phyloP scores from a whole-genome alignment of 2,329 filamentous ascomycete genomes.

The Phoma sp. region DNA sequence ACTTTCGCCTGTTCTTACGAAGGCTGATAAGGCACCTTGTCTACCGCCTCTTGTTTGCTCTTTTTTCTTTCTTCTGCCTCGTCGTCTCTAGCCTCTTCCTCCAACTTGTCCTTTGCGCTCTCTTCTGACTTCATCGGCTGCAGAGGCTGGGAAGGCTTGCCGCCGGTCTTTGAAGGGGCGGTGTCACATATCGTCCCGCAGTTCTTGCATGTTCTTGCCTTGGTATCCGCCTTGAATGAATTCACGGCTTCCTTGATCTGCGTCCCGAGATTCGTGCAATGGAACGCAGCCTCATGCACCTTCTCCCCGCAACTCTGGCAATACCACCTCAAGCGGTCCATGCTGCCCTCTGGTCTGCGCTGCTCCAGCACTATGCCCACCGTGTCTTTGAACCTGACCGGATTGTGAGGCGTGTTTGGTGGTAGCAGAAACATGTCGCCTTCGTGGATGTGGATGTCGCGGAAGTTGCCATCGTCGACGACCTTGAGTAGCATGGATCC shows the following conservation, averaged over 20 bases:
- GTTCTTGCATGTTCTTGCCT: conserved; percentile 73
- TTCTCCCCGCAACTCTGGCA: conserved; percentile 72
- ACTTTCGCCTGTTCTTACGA: neutral
- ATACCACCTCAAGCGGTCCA: conserved; percentile 91
- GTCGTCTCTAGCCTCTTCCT: conserved; percentile 12
- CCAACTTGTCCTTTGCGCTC: conserved; percentile 4
- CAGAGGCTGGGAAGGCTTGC: neutral
- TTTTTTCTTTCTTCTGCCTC: conserved; percentile 6
- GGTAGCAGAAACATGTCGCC: conserved; percentile 94
- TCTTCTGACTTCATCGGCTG: neutral
- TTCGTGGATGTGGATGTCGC: conserved; percentile 87
- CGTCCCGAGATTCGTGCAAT: conserved; percentile 87
- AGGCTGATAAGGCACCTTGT: conserved; percentile 9
- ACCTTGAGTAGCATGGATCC: conserved; percentile 94
- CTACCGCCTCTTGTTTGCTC: conserved; percentile 6
- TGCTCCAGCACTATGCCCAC: conserved; percentile 95
- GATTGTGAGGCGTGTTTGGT: conserved; percentile 94
- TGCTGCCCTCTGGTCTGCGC: conserved; percentile 68
- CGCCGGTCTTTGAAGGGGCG: conserved; percentile 55
- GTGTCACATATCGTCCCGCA: conserved; percentile 80
- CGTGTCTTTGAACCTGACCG: conserved; percentile 88
- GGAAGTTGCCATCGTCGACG: conserved; percentile 73
- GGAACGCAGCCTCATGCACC: conserved; percentile 86
- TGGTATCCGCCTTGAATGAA: conserved; percentile 72
- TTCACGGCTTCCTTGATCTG: conserved; percentile 95